A percentile compares a stretch with the other conserved stretches of the same genome.
Evolutionary conservation across 179 eudicot species (phyloP).

Genomic region (Spinacia oleracea): DNA sequence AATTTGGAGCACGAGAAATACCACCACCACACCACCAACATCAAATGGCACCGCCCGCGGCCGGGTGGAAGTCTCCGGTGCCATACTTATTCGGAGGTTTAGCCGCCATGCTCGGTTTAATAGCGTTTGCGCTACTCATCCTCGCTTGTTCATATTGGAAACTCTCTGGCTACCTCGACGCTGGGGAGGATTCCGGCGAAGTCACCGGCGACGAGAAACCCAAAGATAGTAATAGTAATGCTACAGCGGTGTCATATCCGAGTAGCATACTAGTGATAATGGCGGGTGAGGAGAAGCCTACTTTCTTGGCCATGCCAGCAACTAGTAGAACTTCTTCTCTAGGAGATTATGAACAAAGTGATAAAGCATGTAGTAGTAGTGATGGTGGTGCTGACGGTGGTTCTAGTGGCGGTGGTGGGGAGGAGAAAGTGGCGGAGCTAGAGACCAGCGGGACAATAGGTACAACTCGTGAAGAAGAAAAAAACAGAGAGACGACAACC

Average conservation of each 20-base stretch:
- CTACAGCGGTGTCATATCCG: conserved; percentile 10
- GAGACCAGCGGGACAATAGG: not conserved
- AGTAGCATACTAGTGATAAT: conserved; percentile 55
- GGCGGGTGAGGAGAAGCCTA: conserved; percentile 64
- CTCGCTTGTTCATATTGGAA: conserved; percentile 58
- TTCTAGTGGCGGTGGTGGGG: not conserved
- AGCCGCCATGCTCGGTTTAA: conserved; percentile 53
- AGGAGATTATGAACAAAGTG: conserved; percentile 21
- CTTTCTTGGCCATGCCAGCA: conserved; percentile 60
- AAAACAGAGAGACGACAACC: not conserved
- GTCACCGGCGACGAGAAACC: conserved; percentile 17
- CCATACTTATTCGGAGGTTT: conserved; percentile 62
- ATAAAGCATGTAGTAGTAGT: not conserved
- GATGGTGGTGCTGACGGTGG: not conserved
- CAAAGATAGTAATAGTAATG: not conserved
- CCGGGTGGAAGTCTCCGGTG: conserved; percentile 55
- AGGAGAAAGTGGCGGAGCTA: not conserved
- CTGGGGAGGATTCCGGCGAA: conserved; percentile 21
- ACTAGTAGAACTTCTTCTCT: conserved; percentile 39
- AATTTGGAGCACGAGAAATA: not conserved
- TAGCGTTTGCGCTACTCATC: conserved; percentile 49
- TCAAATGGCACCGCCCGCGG: conserved; percentile 19
- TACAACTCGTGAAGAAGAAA: not conserved
- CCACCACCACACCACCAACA: conserved; percentile 18
- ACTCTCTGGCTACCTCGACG: conserved; percentile 31